Evolutionary conservation across 2,329 filamentous ascomycete species (phyloP).

Genomic region (Didymellaceae sp.): DNA sequence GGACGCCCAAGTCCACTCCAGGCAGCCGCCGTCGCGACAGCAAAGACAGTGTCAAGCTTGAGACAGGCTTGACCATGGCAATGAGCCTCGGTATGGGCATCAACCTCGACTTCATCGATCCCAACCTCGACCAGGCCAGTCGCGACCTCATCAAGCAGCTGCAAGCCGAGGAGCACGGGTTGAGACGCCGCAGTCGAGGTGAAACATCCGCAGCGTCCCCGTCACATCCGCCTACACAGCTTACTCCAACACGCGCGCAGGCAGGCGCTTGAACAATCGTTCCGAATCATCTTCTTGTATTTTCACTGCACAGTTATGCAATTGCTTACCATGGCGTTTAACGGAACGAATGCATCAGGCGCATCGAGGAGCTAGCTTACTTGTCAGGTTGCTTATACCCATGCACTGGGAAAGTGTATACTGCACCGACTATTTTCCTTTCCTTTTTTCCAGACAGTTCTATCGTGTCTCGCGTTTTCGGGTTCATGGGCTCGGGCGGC

Average conservation of each 20-base stretch:
- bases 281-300: neutral
- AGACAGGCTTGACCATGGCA: constrained; percentile 26
- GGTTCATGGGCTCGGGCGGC: neutral
- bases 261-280: neutral
- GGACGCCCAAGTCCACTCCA: constrained; percentile 40
- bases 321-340: constrained; percentile 4
- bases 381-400: constrained; percentile 32
- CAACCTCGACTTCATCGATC: constrained; percentile 31
- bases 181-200: constrained; percentile 35
- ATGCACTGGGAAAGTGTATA: constrained; percentile 35
- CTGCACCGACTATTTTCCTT: constrained; percentile 19
- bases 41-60: constrained; percentile 39
- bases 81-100: constrained; percentile 26
- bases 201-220: constrained; percentile 5
- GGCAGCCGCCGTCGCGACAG: constrained; percentile 28
- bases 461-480: no score
- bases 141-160: constrained; percentile 40
- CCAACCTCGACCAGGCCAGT: constrained; percentile 35
- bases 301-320: constrained; percentile 4
- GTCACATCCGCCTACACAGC: constrained; percentile 8
- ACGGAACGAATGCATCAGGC: constrained; percentile 5
- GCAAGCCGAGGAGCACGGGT: constrained; percentile 39
- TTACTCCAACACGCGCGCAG: constrained; percentile 7
- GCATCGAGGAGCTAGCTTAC: neutral
- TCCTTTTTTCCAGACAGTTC: constrained; percentile 9